These are phyloP conservation scores for Argentina anserina DNA, from an alignment of 306 rosid genomes.

Conservation along the genomic window DNA sequence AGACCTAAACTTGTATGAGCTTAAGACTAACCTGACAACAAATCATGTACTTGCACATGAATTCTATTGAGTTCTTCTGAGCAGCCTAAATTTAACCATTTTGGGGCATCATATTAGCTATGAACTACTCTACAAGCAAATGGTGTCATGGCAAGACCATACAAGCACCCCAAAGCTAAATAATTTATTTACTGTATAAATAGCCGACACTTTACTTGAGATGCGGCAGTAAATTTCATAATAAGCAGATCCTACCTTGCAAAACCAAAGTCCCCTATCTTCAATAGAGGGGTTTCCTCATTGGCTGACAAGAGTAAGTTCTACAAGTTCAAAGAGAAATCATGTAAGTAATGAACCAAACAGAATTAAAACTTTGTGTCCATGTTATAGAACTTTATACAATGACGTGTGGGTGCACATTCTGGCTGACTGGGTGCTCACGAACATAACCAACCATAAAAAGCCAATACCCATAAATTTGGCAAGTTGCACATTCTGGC, in stretches of 20 bases:
- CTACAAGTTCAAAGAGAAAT: slow-evolving; percentile 48
- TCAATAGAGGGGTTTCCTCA: slow-evolving; percentile 54
- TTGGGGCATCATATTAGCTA: background rate
- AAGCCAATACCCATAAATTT: background rate
- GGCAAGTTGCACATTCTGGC: background rate
- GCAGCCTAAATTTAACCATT: background rate
- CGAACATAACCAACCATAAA: background rate
- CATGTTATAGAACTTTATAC: background rate
- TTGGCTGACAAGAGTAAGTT: slow-evolving; percentile 65
- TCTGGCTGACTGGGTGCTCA: background rate
- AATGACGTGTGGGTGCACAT: background rate
- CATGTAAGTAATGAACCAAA: slow-evolving; percentile 14
- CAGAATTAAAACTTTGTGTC: slow-evolving; percentile 3
- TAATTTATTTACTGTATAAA: background rate
- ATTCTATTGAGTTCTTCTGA: background rate
- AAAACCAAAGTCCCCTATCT: slow-evolving; percentile 98
- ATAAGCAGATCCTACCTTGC: slow-evolving; percentile 55
- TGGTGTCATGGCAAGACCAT: background rate
- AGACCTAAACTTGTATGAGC: background rate
- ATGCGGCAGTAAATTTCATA: slow-evolving; percentile 14
- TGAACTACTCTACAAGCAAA: background rate
- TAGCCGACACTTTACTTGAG: background rate
- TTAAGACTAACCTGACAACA: background rate
- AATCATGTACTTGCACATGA: background rate
- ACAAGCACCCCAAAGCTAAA: background rate